Evolutionary conservation across 2,329 filamentous ascomycete genomes (phyloP), one percentile per base, ranked within the genome.

Genomic region (Geoglossum cookeanum): DNA sequence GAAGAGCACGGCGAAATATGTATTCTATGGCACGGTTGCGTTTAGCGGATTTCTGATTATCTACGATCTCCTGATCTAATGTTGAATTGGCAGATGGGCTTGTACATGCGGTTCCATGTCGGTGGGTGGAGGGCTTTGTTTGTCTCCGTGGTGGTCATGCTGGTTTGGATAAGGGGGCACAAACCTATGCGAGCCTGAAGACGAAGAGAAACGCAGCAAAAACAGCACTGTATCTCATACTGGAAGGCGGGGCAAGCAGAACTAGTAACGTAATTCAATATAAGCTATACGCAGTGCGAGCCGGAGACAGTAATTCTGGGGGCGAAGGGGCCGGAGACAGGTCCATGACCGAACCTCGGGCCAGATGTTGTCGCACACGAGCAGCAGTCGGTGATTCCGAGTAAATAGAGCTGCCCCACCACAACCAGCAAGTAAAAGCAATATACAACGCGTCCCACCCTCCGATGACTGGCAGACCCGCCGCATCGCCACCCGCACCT

Each of bases 21-120:
- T 88, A 0, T 91, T 91, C 64, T 90, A 85, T 68, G 84, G 82
- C n/a, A 85, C 85, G 3, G 81, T 83, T 58, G 82, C 84, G 1
- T 69, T 92, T 55, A 89, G 86, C 68, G 75, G 80, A 30, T 85
- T 85, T 66, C 71, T 92, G 62, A 75, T 92, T 37, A 70, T 85
- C 27, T 91, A 85, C 85, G 87, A 92, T 73, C 70, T 90, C 63
- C 71, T 91, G 42, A 77, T 80, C 60, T 78, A 61, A 61, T 55
- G 68, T 22, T 45, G 4, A 22, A 45, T 22, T 22, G n/a, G 3
- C 7, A 22, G 4, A 17, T 45, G 9, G 9, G 9, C 39, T 22
- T 22, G 44, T 32, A 5, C 27, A 55, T 55, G 22, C 22, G 22
- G 22, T 42, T 42, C 13, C 11, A 15, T 15, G 8, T 15, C 9